Evolutionary conservation across 192 early-diverging fungal species (phyloP).

Genomic region (Backusella sp.): DNA sequence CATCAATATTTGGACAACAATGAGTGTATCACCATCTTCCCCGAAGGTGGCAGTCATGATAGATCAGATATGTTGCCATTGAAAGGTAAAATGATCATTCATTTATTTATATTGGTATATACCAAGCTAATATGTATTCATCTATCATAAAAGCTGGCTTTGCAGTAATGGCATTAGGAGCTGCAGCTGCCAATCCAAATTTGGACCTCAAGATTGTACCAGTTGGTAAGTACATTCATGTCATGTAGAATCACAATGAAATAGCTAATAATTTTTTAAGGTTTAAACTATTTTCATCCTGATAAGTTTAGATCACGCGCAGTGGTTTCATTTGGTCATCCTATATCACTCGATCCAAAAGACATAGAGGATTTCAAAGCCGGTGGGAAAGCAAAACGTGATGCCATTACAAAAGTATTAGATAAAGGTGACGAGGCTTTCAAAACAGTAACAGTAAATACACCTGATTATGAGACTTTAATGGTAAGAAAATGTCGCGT

Average conservation of each 20-base stretch:
- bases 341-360: conserved; percentile 76
- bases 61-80: conserved; percentile 90
- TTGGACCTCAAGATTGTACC: conserved; percentile 90
- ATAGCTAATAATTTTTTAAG: background rate
- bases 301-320: conserved; percentile 92
- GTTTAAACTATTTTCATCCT: conserved; percentile 96
- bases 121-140: background rate
- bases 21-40: conserved; percentile 90
- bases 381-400: conserved; percentile 79
- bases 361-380: conserved; percentile 77
- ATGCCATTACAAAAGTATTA: conserved; percentile 76
- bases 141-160: conserved; percentile 53
- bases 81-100: conserved; percentile 54
- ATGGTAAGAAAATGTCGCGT: conserved; percentile 52
- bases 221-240: conserved; percentile 36
- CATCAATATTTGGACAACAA: conserved; percentile 65
- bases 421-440: conserved; percentile 73
- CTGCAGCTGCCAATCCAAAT: conserved; percentile 78
- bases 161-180: conserved; percentile 80
- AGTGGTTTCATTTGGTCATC: conserved; percentile 93
- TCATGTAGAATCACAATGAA: background rate
- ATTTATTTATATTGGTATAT: background rate
- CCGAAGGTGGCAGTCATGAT: conserved; percentile 96
- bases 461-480: conserved; percentile 90
- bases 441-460: conserved; percentile 87